Base-by-base conservation (phyloP, 768 basidiomycete genomes). In the Brasilioporus rufonigricans region DNA sequence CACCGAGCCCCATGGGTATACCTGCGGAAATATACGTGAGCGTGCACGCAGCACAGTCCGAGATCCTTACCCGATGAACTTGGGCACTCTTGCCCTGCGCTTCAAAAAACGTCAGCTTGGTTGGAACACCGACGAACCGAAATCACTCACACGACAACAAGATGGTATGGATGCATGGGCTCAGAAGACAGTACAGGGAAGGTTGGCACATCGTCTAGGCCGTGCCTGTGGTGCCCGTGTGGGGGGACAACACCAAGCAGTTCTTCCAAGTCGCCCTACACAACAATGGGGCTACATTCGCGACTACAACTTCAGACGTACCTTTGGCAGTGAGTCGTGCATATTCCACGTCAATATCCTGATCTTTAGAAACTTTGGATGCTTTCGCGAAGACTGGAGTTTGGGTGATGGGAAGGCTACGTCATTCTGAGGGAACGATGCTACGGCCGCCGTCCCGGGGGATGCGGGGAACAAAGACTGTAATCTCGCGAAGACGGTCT, bases 331-430 rank as follows among this genome's bases (percentile, higher is more conserved):
- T 0, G 85, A 85, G 58, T 91, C 88, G 58, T 91, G 86, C 89
- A 92, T 92, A 59, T 91, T 92, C 89, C 89, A 92, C 35, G 86
- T 87, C 32, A 90, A 48, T 44, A 91, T 81, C 40, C 84, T 74
- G 36, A 89, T 72, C 64, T 91, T 91, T 43, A 91, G 73, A 65
- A 77, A 79, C 58, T 75, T 77, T 18, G 71, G 64, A 23, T 65
- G 51, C 52, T 59, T 66, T 52, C 65, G 67, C 21, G 63, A 56
- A 27, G 50, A 60, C n/a, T 54, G 62, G 38, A 62, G 62, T 36
- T 29, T 66, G 21, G 65, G 50, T n/a, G 61, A 54, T 26, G 60
- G 62, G 58, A 60, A 65, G 44, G 63, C 48, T 11, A 57, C 54
- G 44, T 60, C 44, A 19, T 68, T 64, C 56, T 53, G 64, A 29